Evolutionary conservation across 345 rosid genomes (phyloP), one percentile per base, ranked within the genome.

Genomic region (Murraya koenigii): DNA sequence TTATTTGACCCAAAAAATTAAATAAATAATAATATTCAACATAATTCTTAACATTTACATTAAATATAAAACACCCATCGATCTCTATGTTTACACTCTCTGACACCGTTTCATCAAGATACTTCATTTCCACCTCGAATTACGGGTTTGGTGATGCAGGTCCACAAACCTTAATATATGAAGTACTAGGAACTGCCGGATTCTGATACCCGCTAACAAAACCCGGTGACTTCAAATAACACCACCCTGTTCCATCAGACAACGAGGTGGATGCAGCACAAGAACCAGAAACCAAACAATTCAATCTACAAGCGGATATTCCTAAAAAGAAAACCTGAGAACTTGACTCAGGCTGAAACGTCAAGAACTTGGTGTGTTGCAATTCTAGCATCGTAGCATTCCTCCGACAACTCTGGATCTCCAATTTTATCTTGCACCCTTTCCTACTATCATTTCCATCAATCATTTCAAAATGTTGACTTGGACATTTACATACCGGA

Each of bases 401-500:
- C 15, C 88, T 90, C 2, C 74, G 81, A 61, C 95, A 92, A 78
- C 85, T 79, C 49, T 61, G 80, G 22, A 90, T 81, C 87, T 87
- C 90, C 61, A 78, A 62, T 77, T 83, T 90, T 75, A 91, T 86
- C 87, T 68, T 86, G 82, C 97, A 92, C 39, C 97, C 93, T 80
- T 82, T 82, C 58, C 87, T 86, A 32, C 81, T 55, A 80, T 85
- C 90, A 58, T 78, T 84, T 35, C 36, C 83, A 81, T 90, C 90
- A 36, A 86, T 62, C 13, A 82, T 81, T 78, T 84, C 90, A 77
- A 92, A 92, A 80, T 92, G 90, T 81, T 77, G 64, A 5, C 92
- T 87, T 0, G 97, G 97, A 70, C 94, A 92, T 11, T 83, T 85
- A 30, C 97, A 90, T 77, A 78, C 49, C 1, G 97, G 89, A 35